Percentiles rank a stretch among this genome's conserved stretches.
phyloP scores from a whole-genome alignment of 164 flowering plant genomes.

The Houttuynia cordata region DNA sequence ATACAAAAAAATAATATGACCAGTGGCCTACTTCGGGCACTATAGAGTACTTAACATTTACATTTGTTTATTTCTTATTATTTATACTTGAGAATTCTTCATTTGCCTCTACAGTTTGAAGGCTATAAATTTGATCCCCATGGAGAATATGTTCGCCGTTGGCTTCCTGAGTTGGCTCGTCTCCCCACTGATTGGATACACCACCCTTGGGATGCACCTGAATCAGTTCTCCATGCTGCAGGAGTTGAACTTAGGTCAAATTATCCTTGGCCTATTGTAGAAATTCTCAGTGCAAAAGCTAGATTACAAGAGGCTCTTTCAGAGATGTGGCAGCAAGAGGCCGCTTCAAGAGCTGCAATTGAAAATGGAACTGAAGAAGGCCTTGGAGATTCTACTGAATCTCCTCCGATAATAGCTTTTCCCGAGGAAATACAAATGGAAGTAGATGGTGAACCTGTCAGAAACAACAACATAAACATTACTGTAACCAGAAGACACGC shows the following conservation, averaged over 20 bases:
- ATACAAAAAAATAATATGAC: background rate
- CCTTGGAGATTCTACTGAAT: conserved; percentile 79
- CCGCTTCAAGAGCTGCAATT: conserved; percentile 69
- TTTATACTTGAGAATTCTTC: too few relatives aligned
- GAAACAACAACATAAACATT: conserved; percentile 29
- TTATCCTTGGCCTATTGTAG: conserved; percentile 83
- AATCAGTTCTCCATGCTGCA: conserved; percentile 81
- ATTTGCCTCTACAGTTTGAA: conserved; percentile 40
- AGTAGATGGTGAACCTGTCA: conserved; percentile 36
- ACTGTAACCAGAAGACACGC: conserved; percentile 29
- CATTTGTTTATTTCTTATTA: too few relatives aligned
- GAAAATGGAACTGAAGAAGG: conserved; percentile 97
- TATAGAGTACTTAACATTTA: too few relatives aligned
- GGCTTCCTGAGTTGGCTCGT: conserved; percentile 94
- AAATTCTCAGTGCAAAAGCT: conserved; percentile 64
- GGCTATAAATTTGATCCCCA: conserved; percentile 89
- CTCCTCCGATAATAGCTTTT: conserved; percentile 45
- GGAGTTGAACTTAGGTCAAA: conserved; percentile 89
- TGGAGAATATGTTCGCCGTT: conserved; percentile 88
- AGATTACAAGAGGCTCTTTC: conserved; percentile 65
- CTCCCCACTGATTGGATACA: conserved; percentile 97
- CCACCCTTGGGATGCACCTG: conserved; percentile 95
- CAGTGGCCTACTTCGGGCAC: too few relatives aligned
- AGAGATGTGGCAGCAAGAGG: conserved; percentile 83
- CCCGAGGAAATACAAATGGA: conserved; percentile 78